Conservation (phyloP, 108 stramenopile genomes). For the Chaetoceros tenuissimus region DNA sequence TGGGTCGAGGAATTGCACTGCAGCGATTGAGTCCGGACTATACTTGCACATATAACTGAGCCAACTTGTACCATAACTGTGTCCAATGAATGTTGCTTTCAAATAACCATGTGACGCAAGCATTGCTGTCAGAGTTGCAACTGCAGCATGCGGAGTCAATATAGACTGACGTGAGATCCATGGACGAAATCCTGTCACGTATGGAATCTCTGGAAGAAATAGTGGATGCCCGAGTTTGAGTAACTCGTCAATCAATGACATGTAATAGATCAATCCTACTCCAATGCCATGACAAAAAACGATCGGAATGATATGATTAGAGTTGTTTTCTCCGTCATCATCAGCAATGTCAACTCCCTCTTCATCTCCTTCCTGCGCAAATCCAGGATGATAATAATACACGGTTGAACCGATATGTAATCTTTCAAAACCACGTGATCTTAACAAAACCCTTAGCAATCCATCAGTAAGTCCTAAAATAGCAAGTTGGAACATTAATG, state of each 20-base stretch:
- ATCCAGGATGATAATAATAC: constrained; percentile 75
- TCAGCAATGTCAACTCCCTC: constrained; percentile 19
- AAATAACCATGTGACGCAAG: constrained; percentile 63
- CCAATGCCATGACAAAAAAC: constrained; percentile 88
- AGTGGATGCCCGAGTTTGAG: constrained; percentile 59
- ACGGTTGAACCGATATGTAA: constrained; percentile 51
- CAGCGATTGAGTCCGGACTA: constrained; percentile 56
- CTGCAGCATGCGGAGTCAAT: constrained; percentile 52
- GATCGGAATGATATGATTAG: constrained; percentile 33
- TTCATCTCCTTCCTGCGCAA: constrained; percentile 5
- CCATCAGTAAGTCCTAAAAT: constrained; percentile 58
- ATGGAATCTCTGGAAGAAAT: constrained; percentile 72
- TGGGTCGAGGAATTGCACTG: constrained; percentile 73
- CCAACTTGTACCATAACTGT: constrained; percentile 83
- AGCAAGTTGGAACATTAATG: constrained; percentile 59
- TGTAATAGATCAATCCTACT: constrained; percentile 65
- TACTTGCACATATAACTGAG: constrained; percentile 76
- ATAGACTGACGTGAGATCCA: constrained; percentile 70
- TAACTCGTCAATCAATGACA: constrained; percentile 59
- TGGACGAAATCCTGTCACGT: constrained; percentile 75
- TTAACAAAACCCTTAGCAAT: constrained; percentile 52
- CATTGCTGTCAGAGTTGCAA: constrained; percentile 67
- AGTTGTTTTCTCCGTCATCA: constrained; percentile 12
- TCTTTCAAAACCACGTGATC: constrained; percentile 56
- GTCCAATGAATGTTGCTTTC: constrained; percentile 63